Percentiles rank a stretch among this genome's conserved stretches.
phyloP scores from a whole-genome alignment of 169 alveolate genomes.

The Neospora caninum region DNA sequence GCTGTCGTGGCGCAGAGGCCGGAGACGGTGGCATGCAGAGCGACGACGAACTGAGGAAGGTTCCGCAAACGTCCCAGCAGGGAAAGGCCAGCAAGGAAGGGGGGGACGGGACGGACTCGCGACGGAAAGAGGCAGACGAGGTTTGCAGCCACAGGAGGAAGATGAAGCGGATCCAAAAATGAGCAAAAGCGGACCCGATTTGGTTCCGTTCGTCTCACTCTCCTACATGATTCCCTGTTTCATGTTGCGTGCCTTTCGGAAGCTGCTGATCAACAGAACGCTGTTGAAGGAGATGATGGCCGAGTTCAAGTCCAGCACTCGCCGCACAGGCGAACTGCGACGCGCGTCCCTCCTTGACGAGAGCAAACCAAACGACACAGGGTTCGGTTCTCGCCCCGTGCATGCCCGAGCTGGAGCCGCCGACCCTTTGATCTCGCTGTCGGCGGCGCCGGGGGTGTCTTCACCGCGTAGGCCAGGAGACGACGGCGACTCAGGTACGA shows the following conservation, averaged over 20 bases:
- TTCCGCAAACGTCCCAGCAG: background rate
- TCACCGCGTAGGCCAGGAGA: no score
- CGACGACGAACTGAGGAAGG: background rate
- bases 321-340: background rate
- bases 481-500: no score
- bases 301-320: background rate
- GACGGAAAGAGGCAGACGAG: background rate
- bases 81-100: background rate
- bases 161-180: background rate
- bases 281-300: constrained; percentile 21
- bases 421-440: no score
- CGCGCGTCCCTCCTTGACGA: background rate
- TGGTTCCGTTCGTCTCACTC: background rate
- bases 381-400: no score
- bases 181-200: background rate
- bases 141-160: background rate
- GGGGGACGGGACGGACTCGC: background rate
- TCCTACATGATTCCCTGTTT: constrained; percentile 1
- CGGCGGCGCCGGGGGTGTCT: no score
- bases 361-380: background rate
- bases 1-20: background rate
- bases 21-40: background rate
- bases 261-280: background rate
- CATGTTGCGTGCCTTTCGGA: constrained; percentile 10
- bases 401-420: no score